Base-by-base conservation (phyloP, 2,329 filamentous ascomycete genomes). In the Amesomyces nigricolor region DNA sequence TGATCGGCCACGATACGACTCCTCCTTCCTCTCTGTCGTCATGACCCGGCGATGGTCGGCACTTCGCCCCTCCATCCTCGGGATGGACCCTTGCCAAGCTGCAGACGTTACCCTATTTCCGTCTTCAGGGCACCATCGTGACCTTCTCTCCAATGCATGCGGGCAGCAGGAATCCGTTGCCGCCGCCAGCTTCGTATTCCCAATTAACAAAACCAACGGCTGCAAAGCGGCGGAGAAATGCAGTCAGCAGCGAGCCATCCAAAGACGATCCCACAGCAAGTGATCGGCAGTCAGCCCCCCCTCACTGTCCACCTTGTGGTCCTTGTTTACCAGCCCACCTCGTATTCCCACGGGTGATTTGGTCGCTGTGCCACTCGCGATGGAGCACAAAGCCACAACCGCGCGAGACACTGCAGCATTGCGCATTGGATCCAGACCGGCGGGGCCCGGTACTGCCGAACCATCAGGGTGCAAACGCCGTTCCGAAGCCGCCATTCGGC, bases 261-360 rank as follows among this genome's bases (percentile, higher is more conserved):
- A 17, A 26, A 32, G 16, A 30, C 39, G n/a, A 10, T 26, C 7
- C 22, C 30, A 17, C 16, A 16, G 19, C 29, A 43, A 16, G 46
- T 50, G 53, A 51, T 56, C 47, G 53, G 47, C 52, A 50, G 39
- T 40, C 22, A 26, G 22, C 2, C 22, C 22, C 22, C 22, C 22
- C 22, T 26, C 22, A 26, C 22, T 26, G 22, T 6, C 22, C 22
- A 26, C 22, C 22, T 26, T 26, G 22, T 4, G 22, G 22, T 26
- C 6, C 22, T 26, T 26, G 22, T 26, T 26, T 26, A 6, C 22
- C 22, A 39, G 29, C 16, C 22, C 43, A 46, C 35, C 53, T 56
- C 47, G 53, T 56, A 56, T 56, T 54, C 47, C 47, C 40, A 48
- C 42, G 47, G 53, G 7, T 37, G 47, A 47, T 47, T 38, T 47